phyloP scores from a whole-genome alignment of 176 grass and related monocot genomes.

The Triticum timopheevii region DNA sequence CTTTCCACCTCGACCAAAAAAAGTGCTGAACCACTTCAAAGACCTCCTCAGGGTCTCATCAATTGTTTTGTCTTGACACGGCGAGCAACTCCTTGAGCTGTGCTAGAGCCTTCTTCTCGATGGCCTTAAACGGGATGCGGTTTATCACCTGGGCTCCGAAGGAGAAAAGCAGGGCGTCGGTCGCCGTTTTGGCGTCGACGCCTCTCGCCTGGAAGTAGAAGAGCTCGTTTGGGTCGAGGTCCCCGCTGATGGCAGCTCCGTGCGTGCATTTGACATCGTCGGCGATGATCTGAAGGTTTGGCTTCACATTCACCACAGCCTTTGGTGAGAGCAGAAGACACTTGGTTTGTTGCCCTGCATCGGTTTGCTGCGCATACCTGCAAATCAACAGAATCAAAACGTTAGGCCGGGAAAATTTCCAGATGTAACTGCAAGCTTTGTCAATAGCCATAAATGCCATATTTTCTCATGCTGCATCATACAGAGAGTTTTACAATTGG shows the following conservation, averaged over 20 bases:
- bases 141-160: conserved; percentile 84
- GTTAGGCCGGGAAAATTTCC: not conserved
- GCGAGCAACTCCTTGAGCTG: conserved; percentile 60
- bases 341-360: conserved; percentile 84
- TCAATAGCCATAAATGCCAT: not conserved
- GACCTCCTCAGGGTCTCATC: not conserved
- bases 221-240: conserved; percentile 73
- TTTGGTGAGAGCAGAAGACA: conserved; percentile 83
- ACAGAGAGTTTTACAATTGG: not conserved
- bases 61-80: conserved; percentile 19
- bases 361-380: conserved; percentile 82
- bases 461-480: not conserved
- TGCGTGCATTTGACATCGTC: conserved; percentile 97
- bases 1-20: conserved; percentile 21
- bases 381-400: conserved; percentile 5
- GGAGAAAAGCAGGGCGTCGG: conserved; percentile 72
- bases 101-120: conserved; percentile 44
- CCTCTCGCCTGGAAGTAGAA: conserved; percentile 90
- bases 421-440: not conserved
- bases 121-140: conserved; percentile 64
- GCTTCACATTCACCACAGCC: conserved; percentile 83
- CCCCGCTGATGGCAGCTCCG: conserved; percentile 93
- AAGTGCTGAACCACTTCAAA: not conserved
- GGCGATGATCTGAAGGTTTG: conserved; percentile 96
- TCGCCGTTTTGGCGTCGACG: conserved; percentile 62